Percentiles rank a stretch among this genome's conserved stretches.
phyloP scores from a whole-genome alignment of 306 rosid genomes.

The Crataegus laevigata region DNA sequence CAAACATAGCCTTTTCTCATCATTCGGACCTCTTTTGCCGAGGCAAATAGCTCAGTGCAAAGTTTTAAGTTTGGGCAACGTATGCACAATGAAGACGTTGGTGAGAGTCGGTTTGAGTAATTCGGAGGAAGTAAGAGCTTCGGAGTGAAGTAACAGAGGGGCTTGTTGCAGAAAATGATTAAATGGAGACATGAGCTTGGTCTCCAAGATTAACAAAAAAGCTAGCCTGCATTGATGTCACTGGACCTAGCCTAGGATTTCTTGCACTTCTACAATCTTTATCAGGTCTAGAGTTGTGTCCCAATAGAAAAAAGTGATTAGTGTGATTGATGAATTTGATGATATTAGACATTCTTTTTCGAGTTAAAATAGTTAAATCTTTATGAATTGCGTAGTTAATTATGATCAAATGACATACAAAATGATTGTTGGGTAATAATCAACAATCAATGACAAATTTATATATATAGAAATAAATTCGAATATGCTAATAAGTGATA shows the following conservation, averaged over 20 bases:
- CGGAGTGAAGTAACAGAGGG: conserved; percentile 35
- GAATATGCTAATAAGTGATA: too few relatives aligned
- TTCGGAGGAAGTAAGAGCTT: conserved; percentile 40
- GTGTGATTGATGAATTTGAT: neutral
- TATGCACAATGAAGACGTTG: conserved; percentile 56
- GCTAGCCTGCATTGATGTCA: conserved; percentile 29
- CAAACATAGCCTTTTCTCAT: conserved; percentile 41
- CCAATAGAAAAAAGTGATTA: neutral
- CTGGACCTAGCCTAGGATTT: conserved; percentile 30
- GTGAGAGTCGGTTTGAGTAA: conserved; percentile 27
- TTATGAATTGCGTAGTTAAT: too few relatives aligned
- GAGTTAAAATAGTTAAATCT: too few relatives aligned
- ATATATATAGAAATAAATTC: too few relatives aligned
- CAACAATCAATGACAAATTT: too few relatives aligned
- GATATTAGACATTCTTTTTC: too few relatives aligned
- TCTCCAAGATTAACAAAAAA: conserved; percentile 31
- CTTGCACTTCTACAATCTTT: conserved; percentile 13
- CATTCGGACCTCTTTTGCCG: conserved; percentile 49
- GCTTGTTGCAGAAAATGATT: conserved; percentile 49
- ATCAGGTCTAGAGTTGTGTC: conserved; percentile 15
- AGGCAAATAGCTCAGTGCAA: conserved; percentile 24
- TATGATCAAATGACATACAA: too few relatives aligned
- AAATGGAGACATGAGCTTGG: conserved; percentile 38
- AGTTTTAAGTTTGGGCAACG: conserved; percentile 1
- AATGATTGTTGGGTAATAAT: too few relatives aligned